These are phyloP conservation scores for Ophiostoma perfectum DNA, from an alignment of 2,329 filamentous ascomycete species.

Conservation along the genomic window DNA sequence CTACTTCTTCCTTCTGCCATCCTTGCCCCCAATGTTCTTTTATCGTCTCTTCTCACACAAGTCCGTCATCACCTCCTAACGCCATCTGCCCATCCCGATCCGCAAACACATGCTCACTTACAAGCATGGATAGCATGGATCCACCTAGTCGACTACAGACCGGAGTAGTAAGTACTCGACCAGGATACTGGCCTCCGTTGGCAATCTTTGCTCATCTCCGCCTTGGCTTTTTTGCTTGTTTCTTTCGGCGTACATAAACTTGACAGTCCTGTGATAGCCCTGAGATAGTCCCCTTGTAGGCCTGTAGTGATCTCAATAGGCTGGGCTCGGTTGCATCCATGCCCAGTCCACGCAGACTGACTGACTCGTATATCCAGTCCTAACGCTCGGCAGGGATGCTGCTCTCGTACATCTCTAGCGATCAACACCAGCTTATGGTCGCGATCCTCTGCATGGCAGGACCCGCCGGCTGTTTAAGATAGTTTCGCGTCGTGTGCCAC, in stretches of 20 bases:
- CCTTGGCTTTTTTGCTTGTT: constrained; percentile 6
- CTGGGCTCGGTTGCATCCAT: background rate
- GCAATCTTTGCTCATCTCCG: constrained; percentile 8
- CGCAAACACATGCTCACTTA: background rate
- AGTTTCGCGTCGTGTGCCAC: background rate
- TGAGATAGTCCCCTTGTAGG: background rate
- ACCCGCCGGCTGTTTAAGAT: background rate
- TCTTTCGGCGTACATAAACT: background rate
- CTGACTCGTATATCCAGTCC: background rate
- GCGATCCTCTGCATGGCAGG: background rate
- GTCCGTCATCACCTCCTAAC: background rate
- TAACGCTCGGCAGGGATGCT: background rate
- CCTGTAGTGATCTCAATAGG: background rate
- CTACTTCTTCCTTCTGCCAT: background rate
- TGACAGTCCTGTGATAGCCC: background rate
- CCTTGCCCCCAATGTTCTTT: too few species aligned
- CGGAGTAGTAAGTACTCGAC: background rate
- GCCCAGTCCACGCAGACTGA: background rate
- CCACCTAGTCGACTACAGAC: background rate
- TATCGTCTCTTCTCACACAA: background rate
- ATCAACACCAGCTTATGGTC: background rate
- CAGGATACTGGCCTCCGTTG: background rate
- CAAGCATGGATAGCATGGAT: constrained; percentile 3
- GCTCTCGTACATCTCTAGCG: background rate
- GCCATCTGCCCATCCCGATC: background rate